Evolutionary conservation across 495 filamentous ascomycete genomes (phyloP).

Genomic region (Chaetomium fimeti): DNA sequence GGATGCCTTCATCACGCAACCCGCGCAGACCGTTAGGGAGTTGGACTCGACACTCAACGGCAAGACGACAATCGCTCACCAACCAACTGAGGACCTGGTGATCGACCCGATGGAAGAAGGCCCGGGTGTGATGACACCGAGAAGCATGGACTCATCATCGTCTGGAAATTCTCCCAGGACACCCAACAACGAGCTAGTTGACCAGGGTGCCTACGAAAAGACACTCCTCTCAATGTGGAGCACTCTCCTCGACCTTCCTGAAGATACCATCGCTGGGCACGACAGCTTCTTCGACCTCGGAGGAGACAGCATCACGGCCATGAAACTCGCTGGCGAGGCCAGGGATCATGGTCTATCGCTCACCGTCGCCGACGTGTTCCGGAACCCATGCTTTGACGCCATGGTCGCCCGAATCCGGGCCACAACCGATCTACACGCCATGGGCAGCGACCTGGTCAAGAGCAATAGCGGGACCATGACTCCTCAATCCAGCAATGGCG

Average conservation of each 20-base stretch:
- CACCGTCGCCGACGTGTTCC: conserved; percentile 52
- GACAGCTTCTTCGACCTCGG: conserved; percentile 62
- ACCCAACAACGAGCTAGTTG: not conserved
- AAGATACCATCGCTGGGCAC: conserved; percentile 40
- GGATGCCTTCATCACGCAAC: conserved; percentile 41
- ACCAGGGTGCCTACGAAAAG: conserved; percentile 9
- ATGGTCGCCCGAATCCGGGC: conserved; percentile 17
- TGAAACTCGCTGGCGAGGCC: conserved; percentile 58
- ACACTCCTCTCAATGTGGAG: conserved; percentile 35
- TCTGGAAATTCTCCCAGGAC: conserved; percentile 1
- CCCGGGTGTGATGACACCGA: not conserved
- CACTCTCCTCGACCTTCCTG: conserved; percentile 25
- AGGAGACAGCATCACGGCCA: conserved; percentile 63
- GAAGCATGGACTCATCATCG: conserved; percentile 2
- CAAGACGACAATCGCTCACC: not conserved
- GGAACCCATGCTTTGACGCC: conserved; percentile 23
- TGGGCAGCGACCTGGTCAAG: conserved; percentile 4
- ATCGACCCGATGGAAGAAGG: not conserved
- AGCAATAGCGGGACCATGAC: not conserved
- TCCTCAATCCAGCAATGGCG: conserved; percentile 15
- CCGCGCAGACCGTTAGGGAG: conserved; percentile 15
- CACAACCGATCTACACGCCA: not conserved
- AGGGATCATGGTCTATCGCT: conserved; percentile 50
- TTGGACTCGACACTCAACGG: conserved; percentile 15
- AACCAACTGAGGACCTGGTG: not conserved